Conservation (phyloP, 2,329 filamentous ascomycete species). For the Huntiella abstrusa region DNA sequence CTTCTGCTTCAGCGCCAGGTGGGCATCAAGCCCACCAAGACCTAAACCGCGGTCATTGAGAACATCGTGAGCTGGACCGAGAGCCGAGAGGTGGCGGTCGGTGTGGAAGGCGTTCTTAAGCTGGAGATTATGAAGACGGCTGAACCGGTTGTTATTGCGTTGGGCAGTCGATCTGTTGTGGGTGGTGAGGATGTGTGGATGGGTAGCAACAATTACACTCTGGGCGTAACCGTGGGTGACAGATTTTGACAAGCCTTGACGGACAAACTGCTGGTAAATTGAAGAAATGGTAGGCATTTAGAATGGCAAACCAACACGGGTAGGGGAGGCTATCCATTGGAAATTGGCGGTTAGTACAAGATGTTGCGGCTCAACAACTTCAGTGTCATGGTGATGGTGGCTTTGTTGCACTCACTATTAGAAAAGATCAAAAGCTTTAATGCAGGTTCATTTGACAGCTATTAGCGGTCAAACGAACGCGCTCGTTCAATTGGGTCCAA, state of each 20-base stretch:
- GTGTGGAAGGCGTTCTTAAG: constrained; percentile 60
- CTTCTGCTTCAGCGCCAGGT: constrained; percentile 72
- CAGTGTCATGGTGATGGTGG: too few relatives aligned
- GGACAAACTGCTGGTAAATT: constrained; percentile 67
- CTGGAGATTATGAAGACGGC: constrained; percentile 36
- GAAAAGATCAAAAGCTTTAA: constrained; percentile 39
- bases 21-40: constrained; percentile 63
- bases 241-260: constrained; percentile 84
- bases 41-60: constrained; percentile 25
- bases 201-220: constrained; percentile 86
- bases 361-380: too few relatives aligned
- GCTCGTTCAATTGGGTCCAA: constrained; percentile 25
- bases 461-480: constrained; percentile 79
- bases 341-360: too few relatives aligned
- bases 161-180: constrained; percentile 47
- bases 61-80: constrained; percentile 32
- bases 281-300: constrained; percentile 74
- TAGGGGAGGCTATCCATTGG: too few relatives aligned
- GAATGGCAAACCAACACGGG: constrained; percentile 36
- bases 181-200: constrained; percentile 56
- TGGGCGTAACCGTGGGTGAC: constrained; percentile 97
- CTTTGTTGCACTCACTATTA: constrained; percentile 18
- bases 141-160: constrained; percentile 34
- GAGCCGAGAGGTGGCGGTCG: constrained; percentile 28
- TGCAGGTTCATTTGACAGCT: constrained; percentile 99